Evolutionary conservation across 1,284 basidiomycete genomes (phyloP), one percentile per base, ranked within the genome.

Genomic region (Schizopora paradoxa): DNA sequence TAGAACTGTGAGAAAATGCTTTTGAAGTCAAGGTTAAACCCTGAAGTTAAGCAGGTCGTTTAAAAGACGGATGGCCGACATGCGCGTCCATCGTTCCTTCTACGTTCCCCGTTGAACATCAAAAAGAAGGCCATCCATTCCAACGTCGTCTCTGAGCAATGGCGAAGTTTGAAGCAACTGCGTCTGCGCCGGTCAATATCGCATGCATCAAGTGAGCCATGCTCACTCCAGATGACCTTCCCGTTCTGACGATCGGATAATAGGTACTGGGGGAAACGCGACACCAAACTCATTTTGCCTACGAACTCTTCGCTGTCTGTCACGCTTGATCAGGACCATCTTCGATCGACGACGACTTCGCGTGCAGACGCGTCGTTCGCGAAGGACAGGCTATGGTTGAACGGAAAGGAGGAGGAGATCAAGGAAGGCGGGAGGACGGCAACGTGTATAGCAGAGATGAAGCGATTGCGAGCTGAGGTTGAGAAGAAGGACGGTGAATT

Each of bases 251-350:
- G 38, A 52, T 53, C 47, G 28, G 58, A n/a, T 33, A 21, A n/a
- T 51, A 93, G 91, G 63, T 95, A 94, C 73, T 99, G 95, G 95
- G 95, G 95, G 55, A 99, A 99, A 70, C 86, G 94, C 54, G 88
- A 98, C 68, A 94, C 91, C 6, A 80, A 84, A 56, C 82, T 99
- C 54, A 97, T 98, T 62, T 76, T 99, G 45, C 95, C 95, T 23
- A 98, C 94, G 56, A 99, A 99, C 70, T 92, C 92, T 5, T 98
- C 95, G 18, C 81, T 99, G 23, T 97, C 93, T 2, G 91, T 99
- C 40, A 99, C 96, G 2, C 83, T 99, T 48, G 89, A 90, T 61
- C 96, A 99, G 67, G 92, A 97, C 67, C 89, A 99, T 59, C 78
- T 99, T 19, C 78, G 91, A 48, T 91, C 91, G 1, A 95, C 92